phyloP scores from a whole-genome alignment of 768 basidiomycete species.

The Tubosaeta sp. region DNA sequence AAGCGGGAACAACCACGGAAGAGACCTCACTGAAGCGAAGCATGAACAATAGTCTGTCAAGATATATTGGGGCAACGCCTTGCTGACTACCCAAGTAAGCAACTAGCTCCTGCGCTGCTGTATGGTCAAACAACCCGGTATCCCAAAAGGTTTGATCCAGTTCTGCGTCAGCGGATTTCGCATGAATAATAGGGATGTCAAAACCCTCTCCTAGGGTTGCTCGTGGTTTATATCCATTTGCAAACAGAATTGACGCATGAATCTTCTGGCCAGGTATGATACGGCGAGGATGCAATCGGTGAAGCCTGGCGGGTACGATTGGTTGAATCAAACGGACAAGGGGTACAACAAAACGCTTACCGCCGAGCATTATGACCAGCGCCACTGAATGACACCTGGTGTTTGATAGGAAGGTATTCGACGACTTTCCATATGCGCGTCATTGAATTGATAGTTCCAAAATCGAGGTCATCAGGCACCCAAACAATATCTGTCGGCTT shows the following conservation, averaged over 20 bases:
- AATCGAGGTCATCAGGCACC: constrained; percentile 25
- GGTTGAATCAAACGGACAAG: neutral
- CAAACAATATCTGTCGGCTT: neutral
- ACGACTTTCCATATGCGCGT: constrained; percentile 7
- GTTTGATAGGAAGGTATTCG: constrained; percentile 23
- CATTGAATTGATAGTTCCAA: constrained; percentile 22
- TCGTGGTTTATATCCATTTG: constrained; percentile 17
- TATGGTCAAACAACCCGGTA: constrained; percentile 17
- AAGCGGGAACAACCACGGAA: no score
- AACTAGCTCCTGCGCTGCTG: constrained; percentile 12
- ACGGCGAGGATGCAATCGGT: constrained; percentile 20
- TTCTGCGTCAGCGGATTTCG: neutral
- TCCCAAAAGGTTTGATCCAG: constrained; percentile 18
- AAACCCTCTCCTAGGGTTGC: constrained; percentile 22
- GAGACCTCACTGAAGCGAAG: no score
- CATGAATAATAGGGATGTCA: constrained; percentile 13
- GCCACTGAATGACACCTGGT: constrained; percentile 21
- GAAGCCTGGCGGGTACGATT: constrained; percentile 4
- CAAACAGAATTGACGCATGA: constrained; percentile 17
- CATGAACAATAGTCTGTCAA: no score
- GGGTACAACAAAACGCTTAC: constrained; percentile 2
- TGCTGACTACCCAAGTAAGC: constrained; percentile 8
- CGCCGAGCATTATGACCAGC: constrained; percentile 12
- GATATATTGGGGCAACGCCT: constrained; percentile 5
- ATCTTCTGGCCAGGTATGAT: constrained; percentile 6